Evolutionary conservation across 805 yeast genomes (phyloP).

Genomic region (Saccharomycopsis sp.): DNA sequence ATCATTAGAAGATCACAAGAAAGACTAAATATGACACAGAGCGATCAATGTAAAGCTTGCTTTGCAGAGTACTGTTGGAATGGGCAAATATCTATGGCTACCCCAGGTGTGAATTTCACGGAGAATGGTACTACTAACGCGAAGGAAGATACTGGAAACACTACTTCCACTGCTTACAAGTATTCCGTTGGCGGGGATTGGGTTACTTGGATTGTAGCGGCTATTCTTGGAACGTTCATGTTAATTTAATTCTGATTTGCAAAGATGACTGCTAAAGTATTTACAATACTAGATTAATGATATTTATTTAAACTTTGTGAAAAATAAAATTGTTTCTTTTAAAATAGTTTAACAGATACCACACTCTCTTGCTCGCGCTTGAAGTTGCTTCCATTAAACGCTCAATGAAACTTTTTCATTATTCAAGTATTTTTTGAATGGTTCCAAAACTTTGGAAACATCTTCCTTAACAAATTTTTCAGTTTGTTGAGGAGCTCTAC

Average conservation of each 20-base stretch:
- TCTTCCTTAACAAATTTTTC: slow-evolving; percentile 84
- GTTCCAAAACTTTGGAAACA: slow-evolving; percentile 75
- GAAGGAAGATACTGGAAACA: slow-evolving; percentile 1
- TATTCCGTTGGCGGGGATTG: slow-evolving; percentile 1
- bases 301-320: too few species aligned
- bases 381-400: slow-evolving; percentile 41
- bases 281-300: too few species aligned
- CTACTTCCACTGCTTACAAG: slow-evolving; percentile 2
- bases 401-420: slow-evolving; percentile 67
- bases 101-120: slow-evolving; percentile 12
- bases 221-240: too few species aligned
- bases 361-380: not conserved
- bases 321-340: too few species aligned
- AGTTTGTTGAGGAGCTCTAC: slow-evolving; percentile 97
- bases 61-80: slow-evolving; percentile 74
- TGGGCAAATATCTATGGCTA: slow-evolving; percentile 31
- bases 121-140: slow-evolving; percentile 14
- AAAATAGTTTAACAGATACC: too few species aligned
- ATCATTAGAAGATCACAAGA: slow-evolving; percentile 73
- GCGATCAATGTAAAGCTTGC: slow-evolving; percentile 62
- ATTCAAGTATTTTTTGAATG: slow-evolving; percentile 52
- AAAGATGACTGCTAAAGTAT: too few species aligned
- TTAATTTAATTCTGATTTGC: too few species aligned
- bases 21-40: slow-evolving; percentile 49
- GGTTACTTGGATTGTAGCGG: not conserved